Evolutionary conservation across 257 asterid genomes (phyloP).

Genomic region (Solanum dulcamara): DNA sequence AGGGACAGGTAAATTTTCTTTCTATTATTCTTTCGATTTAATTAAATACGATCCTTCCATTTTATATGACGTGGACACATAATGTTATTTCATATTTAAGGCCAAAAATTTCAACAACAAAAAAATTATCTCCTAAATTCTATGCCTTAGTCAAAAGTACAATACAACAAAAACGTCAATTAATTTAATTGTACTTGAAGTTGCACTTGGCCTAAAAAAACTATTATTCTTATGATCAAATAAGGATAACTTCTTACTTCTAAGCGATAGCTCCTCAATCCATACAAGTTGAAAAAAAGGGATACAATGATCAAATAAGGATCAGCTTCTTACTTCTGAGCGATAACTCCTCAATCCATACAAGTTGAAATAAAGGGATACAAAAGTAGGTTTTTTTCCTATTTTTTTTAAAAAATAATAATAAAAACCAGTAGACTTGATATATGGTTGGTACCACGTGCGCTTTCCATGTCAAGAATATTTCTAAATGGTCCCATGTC

Average conservation of each 20-base stretch:
- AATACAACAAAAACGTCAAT: not conserved
- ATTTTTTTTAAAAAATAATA: not conserved
- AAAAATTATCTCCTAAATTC: not conserved
- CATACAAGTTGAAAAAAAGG: not conserved
- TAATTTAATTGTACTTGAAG: not conserved
- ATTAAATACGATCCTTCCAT: not conserved
- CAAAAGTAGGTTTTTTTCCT: not conserved
- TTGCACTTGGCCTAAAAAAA: not conserved
- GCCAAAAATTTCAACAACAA: no score
- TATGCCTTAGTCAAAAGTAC: not conserved
- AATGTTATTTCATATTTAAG: no score
- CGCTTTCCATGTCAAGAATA: not conserved
- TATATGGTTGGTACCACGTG: slow-evolving; percentile 1
- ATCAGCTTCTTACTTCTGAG: not conserved
- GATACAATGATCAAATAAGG: not conserved
- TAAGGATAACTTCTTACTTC: not conserved
- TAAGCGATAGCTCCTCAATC: not conserved
- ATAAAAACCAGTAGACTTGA: not conserved
- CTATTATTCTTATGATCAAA: not conserved
- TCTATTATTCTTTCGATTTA: not conserved
- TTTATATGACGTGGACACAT: not conserved
- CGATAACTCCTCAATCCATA: not conserved
- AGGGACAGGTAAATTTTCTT: slow-evolving; percentile 33
- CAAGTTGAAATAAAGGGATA: not conserved
- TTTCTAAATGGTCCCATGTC: not conserved